Base-by-base conservation (phyloP, 768 basidiomycete genomes). In the Podaxis rugospora region DNA sequence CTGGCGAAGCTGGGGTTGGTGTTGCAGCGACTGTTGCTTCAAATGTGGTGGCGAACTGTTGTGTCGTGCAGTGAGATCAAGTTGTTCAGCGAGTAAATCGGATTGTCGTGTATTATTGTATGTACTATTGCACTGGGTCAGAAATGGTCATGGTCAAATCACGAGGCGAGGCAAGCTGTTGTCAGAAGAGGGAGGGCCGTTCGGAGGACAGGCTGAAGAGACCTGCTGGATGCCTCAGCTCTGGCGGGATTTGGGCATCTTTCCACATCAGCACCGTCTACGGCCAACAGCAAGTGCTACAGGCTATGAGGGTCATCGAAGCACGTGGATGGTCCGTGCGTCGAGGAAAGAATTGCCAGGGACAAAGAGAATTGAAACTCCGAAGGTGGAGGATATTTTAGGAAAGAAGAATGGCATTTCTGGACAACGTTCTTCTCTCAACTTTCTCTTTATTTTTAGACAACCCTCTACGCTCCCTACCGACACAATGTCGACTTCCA, bases 201-300 rank as follows among this genome's bases (percentile, higher is more conserved):
- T n/a, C n/a, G n/a, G n/a, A n/a, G n/a, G n/a, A n/a, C n/a, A n/a
- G n/a, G n/a, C n/a, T n/a, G n/a, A n/a, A n/a, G n/a, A n/a, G n/a
- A n/a, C n/a, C n/a, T n/a, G n/a, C n/a, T n/a, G n/a, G n/a, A n/a
- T n/a, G n/a, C n/a, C n/a, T n/a, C n/a, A n/a, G n/a, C n/a, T n/a
- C n/a, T n/a, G n/a, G n/a, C n/a, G n/a, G n/a, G n/a, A n/a, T n/a
- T 21, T 10, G 23, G 0, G 86, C 77, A 59, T 85, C 78, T 49
- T 73, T 78, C 86, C 86, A 87, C 58, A 83, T 58, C n/a, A n/a
- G n/a, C n/a, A n/a, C n/a, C n/a, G n/a, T n/a, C 86, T 88, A 64
- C 1, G 36, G 11, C 23, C 18, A 16, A 39, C 18, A 50, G 23
- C 39, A 18, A 40, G 46, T 62, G 40, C 13, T 28, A 42, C 16